Evolutionary conservation across 805 yeast genomes (phyloP), one percentile per base, ranked within the genome.

Genomic region (Blastobotrys peoriensis): DNA sequence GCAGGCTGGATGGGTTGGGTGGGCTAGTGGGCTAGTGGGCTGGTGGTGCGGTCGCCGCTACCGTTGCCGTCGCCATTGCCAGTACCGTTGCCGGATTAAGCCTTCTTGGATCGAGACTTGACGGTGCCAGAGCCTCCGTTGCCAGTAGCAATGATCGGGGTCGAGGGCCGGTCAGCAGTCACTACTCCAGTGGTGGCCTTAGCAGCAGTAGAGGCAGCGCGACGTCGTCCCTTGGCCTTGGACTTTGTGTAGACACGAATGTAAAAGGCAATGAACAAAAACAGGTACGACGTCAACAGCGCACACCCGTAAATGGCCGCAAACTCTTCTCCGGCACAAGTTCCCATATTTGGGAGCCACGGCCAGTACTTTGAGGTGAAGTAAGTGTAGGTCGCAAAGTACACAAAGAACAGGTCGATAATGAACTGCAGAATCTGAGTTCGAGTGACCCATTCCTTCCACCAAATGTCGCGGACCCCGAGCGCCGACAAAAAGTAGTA

Each of bases 361-460:
- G 73, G 71, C 61, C 71, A 81, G 73, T 81, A 87, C 49, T 73
- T 75, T 63, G 72, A 71, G 33, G 93, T 89, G 63, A 85, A 87
- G 70, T 83, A 88, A 51, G 96, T 83, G 70, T 86, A 91, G 45
- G 95, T 83, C 41, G 96, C 96, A 66, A 86, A 88, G 74, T 88
- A 93, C 53, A 93, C 94, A 64, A 91, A 89, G 36, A 74, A 79
- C 61, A 91, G 76, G 67, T 91, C 98, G 61, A 91, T 74, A 55
- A 91, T 69, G 63, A 91, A 91, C 71, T 91, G 98, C 59, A 86
- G 71, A 69, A 91, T 91, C 73, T 91, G 98, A 74, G 86, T 81
- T 54, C 95, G 77, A 45, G 98, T 91, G 55, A 91, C 96, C 96
- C 96, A 91, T 72, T 89, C 94, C 71, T 93, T 91, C 98, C 98